Evolutionary conservation across 495 filamentous ascomycete species (phyloP).

Genomic region (Aspergillus sparsus): DNA sequence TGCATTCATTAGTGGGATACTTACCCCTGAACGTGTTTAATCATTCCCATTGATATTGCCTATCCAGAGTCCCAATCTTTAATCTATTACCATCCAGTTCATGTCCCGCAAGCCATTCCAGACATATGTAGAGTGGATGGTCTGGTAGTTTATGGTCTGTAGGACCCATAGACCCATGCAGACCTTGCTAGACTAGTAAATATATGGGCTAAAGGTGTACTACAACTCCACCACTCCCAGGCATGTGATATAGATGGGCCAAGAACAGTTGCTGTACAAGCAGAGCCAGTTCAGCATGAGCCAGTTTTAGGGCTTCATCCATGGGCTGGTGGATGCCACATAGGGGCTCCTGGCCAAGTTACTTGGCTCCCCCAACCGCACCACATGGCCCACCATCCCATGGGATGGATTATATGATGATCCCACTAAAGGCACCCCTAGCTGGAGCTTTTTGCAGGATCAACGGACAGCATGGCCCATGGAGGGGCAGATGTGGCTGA

Average conservation of each 20-base stretch:
- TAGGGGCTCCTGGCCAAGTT: background rate
- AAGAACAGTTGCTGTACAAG: background rate
- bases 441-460: background rate
- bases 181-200: background rate
- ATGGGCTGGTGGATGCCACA: background rate
- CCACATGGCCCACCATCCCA: background rate
- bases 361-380: background rate
- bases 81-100: background rate
- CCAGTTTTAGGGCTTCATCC: background rate
- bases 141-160: background rate
- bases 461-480: background rate
- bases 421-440: background rate
- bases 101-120: background rate
- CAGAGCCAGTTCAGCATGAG: background rate
- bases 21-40: background rate
- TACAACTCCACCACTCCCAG: background rate
- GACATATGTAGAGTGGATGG: too few species aligned
- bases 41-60: background rate
- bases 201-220: background rate
- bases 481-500: background rate
- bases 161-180: background rate
- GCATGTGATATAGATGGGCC: background rate
- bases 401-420: background rate
- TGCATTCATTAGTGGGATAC: background rate
- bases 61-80: background rate